Evolutionary conservation across 2,329 filamentous ascomycete species (phyloP), one percentile per base, ranked within the genome.

Genomic region (Hypoxylon sp.): DNA sequence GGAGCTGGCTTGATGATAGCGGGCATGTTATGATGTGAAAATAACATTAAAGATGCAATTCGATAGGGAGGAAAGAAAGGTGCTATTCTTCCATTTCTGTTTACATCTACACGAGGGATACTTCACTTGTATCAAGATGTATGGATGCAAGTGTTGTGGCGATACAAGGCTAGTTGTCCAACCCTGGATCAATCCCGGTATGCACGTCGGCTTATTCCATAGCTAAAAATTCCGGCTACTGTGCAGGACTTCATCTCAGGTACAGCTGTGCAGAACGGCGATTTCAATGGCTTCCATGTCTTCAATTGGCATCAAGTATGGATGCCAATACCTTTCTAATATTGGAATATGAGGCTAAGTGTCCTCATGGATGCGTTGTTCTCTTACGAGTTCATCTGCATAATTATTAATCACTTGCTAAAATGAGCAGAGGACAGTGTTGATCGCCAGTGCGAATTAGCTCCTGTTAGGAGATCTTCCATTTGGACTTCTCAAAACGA

Each of bases 371-470:
- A 29, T 46, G 48, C 17, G 39, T 48, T 64, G 50, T 59, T 59
- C 58, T 17, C 50, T 48, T 57, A n/a, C 42, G 33, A 33, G 29
- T 54, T 42, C 17, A 26, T 24, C 39, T 57, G 33, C 39, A 33
- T 59, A 54, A 67, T 51, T 67, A 48, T 46, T 59, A 54, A 62
- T 61, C 50, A 55, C 47, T 44, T 48, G 52, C 59, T 64, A 13
- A 67, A 70, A 65, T 53, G 37, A 60, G 65, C 51, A 58, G 54
- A 57, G 13, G 31, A 39, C 33, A 37, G 54, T 47, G 59, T 61
- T 66, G 66, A 71, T 71, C 66, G 39, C 51, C 31, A 59, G 59
- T 55, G 55, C 46, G 59, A 60, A 44, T 63, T 65, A 44, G 53
- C 59, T 52, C 51, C 31, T 39, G 42, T 50, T 51, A 46, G 52